These are phyloP conservation scores for Fusarium odoratissimum DNA, from an alignment of 2,329 filamentous ascomycete species.

Conservation along the genomic window DNA sequence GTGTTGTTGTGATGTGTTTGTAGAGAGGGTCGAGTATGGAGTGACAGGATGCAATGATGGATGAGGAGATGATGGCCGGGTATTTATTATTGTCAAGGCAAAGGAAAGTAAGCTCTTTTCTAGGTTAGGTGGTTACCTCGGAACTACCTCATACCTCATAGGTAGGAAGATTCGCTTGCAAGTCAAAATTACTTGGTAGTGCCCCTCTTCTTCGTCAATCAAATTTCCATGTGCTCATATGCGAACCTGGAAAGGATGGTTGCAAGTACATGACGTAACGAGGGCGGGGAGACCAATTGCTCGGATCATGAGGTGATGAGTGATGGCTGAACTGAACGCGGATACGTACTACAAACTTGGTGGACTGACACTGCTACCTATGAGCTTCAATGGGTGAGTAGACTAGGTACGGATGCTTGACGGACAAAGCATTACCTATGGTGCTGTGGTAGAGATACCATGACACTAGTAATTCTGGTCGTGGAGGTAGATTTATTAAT, in stretches of 20 bases:
- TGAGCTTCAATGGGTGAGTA: background rate
- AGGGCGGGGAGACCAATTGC: slow-evolving; percentile 33
- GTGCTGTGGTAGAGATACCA: background rate
- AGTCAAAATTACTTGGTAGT: slow-evolving; percentile 18
- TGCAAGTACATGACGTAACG: slow-evolving; percentile 47
- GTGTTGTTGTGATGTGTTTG: background rate
- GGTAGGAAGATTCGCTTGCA: slow-evolving; percentile 16
- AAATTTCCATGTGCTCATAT: slow-evolving; percentile 37
- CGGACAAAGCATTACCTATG: background rate
- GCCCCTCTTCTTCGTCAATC: slow-evolving; percentile 15
- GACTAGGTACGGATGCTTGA: background rate
- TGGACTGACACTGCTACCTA: background rate
- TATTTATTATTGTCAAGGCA: slow-evolving; percentile 30
- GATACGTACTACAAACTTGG: slow-evolving; percentile 1
- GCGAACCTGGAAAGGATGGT: slow-evolving; percentile 25
- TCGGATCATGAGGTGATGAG: slow-evolving; percentile 27
- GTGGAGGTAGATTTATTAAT: background rate
- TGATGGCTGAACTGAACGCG: slow-evolving; percentile 15
- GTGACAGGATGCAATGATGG: slow-evolving; percentile 12
- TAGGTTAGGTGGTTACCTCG: slow-evolving; percentile 3
- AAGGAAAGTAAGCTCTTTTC: slow-evolving; percentile 4
- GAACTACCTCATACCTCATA: slow-evolving; percentile 28
- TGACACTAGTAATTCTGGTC: background rate
- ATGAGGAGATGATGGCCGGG: slow-evolving; percentile 28
- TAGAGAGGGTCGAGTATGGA: slow-evolving; percentile 8